phyloP scores from a whole-genome alignment of 2,329 filamentous ascomycete genomes.

The Verticillium isaacii region DNA sequence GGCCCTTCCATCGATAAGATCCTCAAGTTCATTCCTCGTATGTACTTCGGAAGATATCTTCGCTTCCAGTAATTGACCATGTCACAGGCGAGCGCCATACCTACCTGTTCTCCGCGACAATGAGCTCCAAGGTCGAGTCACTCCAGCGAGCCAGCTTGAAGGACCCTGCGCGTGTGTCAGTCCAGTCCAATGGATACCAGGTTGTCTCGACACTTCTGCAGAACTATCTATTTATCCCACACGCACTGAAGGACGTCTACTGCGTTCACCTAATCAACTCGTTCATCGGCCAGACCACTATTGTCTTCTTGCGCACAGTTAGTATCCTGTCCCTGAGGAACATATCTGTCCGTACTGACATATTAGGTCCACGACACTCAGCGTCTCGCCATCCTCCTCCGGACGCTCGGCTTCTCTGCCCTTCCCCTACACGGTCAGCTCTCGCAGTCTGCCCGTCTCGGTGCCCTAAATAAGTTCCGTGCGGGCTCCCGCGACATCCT shows the following conservation, averaged over 20 bases:
- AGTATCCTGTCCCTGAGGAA: not conserved
- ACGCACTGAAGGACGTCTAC: slow-evolving; percentile 84
- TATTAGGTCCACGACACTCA: slow-evolving; percentile 66
- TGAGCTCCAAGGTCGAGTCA: slow-evolving; percentile 89
- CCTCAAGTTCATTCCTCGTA: slow-evolving; percentile 74
- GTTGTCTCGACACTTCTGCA: slow-evolving; percentile 87
- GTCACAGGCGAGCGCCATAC: not conserved
- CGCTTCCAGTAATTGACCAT: not conserved
- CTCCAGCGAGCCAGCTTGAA: slow-evolving; percentile 84
- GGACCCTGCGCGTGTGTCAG: slow-evolving; percentile 75
- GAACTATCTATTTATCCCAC: slow-evolving; percentile 80
- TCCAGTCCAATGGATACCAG: slow-evolving; percentile 62
- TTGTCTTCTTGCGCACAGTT: slow-evolving; percentile 90
- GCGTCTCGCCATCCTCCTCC: slow-evolving; percentile 75
- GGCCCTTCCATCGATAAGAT: slow-evolving; percentile 91
- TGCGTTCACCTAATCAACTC: slow-evolving; percentile 84
- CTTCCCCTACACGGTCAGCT: slow-evolving; percentile 93
- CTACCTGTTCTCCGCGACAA: slow-evolving; percentile 75
- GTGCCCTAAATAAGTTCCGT: slow-evolving; percentile 87
- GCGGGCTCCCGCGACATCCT: slow-evolving; percentile 77
- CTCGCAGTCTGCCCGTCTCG: slow-evolving; percentile 79
- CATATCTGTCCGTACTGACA: not conserved
- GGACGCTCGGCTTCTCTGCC: slow-evolving; percentile 80
- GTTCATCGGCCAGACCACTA: slow-evolving; percentile 76
- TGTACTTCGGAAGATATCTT: slow-evolving; percentile 22